A percentile compares a stretch with the other conserved stretches of the same genome.
phyloP scores from a whole-genome alignment of 2,329 filamentous ascomycete genomes.

The Neurospora crassa region DNA sequence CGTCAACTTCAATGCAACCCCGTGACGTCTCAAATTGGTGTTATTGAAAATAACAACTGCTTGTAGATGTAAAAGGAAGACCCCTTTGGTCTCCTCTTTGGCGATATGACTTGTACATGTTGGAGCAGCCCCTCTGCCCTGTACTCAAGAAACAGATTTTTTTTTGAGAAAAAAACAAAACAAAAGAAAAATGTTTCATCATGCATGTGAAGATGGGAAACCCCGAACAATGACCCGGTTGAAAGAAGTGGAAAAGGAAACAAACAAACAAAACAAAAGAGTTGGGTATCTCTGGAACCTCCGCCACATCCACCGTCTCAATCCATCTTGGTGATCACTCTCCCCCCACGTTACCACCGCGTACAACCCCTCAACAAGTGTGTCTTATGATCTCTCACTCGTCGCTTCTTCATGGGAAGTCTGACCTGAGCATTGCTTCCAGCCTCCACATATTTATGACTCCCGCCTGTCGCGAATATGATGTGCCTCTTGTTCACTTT shows the following conservation, averaged over 20 bases:
- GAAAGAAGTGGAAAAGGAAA: not conserved
- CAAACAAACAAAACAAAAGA: not conserved
- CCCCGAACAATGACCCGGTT: not conserved
- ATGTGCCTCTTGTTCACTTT: not conserved
- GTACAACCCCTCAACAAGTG: not conserved
- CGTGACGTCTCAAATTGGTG: not conserved
- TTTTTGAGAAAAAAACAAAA: not conserved
- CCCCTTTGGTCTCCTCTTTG: not conserved
- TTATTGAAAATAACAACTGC: not conserved
- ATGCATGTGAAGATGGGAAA: not conserved
- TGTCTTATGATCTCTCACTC: not conserved
- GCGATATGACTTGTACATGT: not conserved
- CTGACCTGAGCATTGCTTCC: not conserved
- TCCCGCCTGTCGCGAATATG: not conserved
- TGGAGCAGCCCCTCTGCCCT: not conserved
- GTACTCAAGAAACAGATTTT: not conserved
- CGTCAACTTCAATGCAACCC: not conserved
- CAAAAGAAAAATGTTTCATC: not conserved
- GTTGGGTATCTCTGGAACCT: slow-evolving; percentile 1
- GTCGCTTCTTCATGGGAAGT: not conserved
- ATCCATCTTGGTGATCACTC: not conserved
- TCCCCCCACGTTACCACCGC: not conserved
- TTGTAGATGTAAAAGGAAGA: not conserved
- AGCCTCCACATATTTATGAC: not conserved
- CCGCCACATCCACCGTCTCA: not conserved